A percentile compares a stretch with the other conserved stretches of the same genome.
These are phyloP conservation scores for Podaxis pistillaris DNA, from an alignment of 768 basidiomycete genomes.

Conservation along the genomic window DNA sequence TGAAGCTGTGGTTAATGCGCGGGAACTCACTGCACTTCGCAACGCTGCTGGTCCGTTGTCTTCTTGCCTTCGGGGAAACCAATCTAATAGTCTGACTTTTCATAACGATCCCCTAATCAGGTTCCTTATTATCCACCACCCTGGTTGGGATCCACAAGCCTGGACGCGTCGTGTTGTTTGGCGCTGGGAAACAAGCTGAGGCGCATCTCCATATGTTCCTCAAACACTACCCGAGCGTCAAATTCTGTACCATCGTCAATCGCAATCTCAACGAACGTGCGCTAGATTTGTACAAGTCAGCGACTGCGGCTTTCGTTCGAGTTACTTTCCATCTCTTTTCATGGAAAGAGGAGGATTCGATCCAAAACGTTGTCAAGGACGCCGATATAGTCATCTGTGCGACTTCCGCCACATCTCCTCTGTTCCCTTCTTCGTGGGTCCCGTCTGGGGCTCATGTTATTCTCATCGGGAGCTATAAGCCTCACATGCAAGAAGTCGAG, in stretches of 20 bases:
- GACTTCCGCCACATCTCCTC: conserved; percentile 66
- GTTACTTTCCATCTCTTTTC: conserved; percentile 24
- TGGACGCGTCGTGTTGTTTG: conserved; percentile 56
- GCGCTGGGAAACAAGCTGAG: conserved; percentile 69
- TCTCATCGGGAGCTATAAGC: conserved; percentile 81
- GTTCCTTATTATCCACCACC: conserved; percentile 64
- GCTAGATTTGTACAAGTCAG: conserved; percentile 29
- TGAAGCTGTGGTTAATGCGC: conserved; percentile 78
- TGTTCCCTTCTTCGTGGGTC: conserved; percentile 71
- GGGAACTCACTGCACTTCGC: conserved; percentile 72
- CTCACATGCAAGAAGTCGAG: conserved; percentile 78
- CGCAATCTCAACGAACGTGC: conserved; percentile 54
- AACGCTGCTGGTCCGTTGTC: conserved; percentile 71
- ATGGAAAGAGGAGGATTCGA: conserved; percentile 8
- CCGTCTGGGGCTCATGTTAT: conserved; percentile 65
- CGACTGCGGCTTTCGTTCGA: conserved; percentile 21
- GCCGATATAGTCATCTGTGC: conserved; percentile 72
- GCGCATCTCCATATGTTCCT: conserved; percentile 66
- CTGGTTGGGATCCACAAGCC: conserved; percentile 46
- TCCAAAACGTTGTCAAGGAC: conserved; percentile 31
- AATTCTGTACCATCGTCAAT: conserved; percentile 58
- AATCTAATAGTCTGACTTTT: not conserved
- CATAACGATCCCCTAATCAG: conserved; percentile 30
- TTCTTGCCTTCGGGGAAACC: not conserved
- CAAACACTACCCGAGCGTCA: conserved; percentile 52